phyloP scores from a whole-genome alignment of 2,329 filamentous ascomycete species.

The Leptodontidium sp. region DNA sequence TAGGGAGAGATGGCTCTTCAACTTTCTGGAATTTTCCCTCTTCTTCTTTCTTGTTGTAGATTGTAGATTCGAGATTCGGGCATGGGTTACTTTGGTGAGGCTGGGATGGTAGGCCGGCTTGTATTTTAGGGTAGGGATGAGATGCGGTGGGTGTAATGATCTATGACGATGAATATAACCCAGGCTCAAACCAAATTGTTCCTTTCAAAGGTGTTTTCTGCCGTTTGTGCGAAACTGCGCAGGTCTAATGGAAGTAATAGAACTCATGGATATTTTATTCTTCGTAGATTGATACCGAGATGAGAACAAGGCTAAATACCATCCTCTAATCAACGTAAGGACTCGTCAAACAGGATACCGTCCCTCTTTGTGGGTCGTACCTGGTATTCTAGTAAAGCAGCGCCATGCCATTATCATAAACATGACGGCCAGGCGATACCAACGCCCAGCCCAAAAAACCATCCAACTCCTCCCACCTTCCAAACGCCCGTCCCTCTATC shows the following conservation, averaged over 20 bases:
- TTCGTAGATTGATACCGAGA: too few species aligned
- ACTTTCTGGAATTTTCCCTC: background rate
- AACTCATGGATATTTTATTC: too few species aligned
- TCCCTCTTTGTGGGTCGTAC: too few species aligned
- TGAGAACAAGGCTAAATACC: too few species aligned
- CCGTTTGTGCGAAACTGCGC: too few species aligned
- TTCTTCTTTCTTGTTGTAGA: slow-evolving; percentile 9
- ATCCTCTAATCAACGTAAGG: too few species aligned
- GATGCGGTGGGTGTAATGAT: slow-evolving; percentile 11
- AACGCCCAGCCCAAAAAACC: too few species aligned
- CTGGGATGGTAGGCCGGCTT: background rate
- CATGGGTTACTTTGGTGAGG: slow-evolving; percentile 8
- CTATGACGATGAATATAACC: slow-evolving; percentile 16
- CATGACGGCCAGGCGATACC: too few species aligned
- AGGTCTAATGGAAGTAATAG: too few species aligned
- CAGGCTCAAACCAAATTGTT: background rate
- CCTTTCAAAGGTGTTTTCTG: background rate
- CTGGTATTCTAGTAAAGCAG: too few species aligned
- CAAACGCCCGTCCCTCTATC: background rate
- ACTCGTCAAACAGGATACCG: too few species aligned
- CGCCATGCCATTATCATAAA: too few species aligned
- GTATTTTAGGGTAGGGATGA: slow-evolving; percentile 13
- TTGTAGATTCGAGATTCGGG: slow-evolving; percentile 12
- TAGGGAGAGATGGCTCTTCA: slow-evolving; percentile 23
- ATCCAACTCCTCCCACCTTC: background rate